Evolutionary conservation across 2,329 filamentous ascomycete genomes (phyloP), one percentile per base, ranked within the genome.

Genomic region (Fusarium kyushuense): DNA sequence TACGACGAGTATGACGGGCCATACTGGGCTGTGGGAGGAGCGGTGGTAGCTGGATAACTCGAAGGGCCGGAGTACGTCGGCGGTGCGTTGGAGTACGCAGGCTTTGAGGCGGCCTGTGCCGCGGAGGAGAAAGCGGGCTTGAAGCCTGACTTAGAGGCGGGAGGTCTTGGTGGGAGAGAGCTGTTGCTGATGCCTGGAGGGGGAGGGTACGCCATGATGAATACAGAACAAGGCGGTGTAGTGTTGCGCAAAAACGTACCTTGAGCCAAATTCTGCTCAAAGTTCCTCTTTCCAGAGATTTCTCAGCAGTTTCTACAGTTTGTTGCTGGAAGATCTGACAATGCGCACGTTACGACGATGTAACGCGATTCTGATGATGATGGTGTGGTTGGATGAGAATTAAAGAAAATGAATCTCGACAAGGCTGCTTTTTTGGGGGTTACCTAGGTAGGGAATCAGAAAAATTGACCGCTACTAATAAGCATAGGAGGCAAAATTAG

Each of bases 131-230:
- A 89, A 55, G 85, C 83, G 25, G 87, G 81, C 70, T 79, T 82
- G 76, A 83, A 83, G 67, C 79, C 80, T 27, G 74, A 73, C 77
- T 74, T 71, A 66, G 89, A 83, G 53, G 89, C 87, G 41, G 92
- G 92, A 65, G 92, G 93, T 72, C 92, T 90, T 67, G 92, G 89
- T 70, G 93, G 93, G 38, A 96, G 90, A 72, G 78, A 79, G 75
- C 36, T 70, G 72, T 78, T 79, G 76, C 70, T 79, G 74, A 81
- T 79, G 74, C 92, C 92, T 93, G 92, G 91, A 91, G 91, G 91
- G 78, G 90, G 90, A 81, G 92, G 90, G 86, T 93, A 93, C 82
- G 92, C 90, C 92, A 95, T 95, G 86, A 89, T 89, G 87, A 89
- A 89, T 81, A 84, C 80, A 74, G 46, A 56, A 67, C 68, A 49